Conservation (phyloP, 768 basidiomycete genomes). For the Leccinum imitatum region DNA sequence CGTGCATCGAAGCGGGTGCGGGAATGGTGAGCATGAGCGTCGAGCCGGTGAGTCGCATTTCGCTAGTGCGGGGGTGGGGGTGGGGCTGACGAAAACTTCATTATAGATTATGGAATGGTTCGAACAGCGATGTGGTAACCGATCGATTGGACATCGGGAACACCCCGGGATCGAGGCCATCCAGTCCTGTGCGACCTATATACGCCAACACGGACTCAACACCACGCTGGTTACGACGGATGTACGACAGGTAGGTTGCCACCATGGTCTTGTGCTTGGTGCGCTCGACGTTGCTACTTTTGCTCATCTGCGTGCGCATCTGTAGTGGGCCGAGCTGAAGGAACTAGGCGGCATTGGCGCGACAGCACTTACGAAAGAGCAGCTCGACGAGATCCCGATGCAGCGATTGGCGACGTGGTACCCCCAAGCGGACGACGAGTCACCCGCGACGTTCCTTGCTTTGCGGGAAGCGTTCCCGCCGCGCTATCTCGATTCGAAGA, state of each 20-base stretch:
- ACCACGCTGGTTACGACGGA: conserved; percentile 43
- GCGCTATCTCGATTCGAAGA: conserved; percentile 29
- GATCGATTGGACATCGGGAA: neutral
- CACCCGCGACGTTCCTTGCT: conserved; percentile 35
- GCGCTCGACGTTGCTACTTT: neutral
- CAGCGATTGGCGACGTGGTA: conserved; percentile 33
- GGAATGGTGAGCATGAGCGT: conserved; percentile 50
- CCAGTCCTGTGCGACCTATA: conserved; percentile 44
- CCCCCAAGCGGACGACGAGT: conserved; percentile 24
- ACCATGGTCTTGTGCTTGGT: neutral
- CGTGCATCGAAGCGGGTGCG: conserved; percentile 53
- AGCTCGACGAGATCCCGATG: conserved; percentile 36
- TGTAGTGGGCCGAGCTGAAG: conserved; percentile 43
- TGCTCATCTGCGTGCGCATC: neutral
- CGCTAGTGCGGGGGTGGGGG: neutral
- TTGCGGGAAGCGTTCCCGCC: conserved; percentile 42
- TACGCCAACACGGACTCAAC: conserved; percentile 39
- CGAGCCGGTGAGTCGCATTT: conserved; percentile 39
- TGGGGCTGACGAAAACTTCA: conserved; percentile 2
- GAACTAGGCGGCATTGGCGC: conserved; percentile 43
- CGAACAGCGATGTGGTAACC: conserved; percentile 32
- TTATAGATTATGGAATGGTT: conserved; percentile 43
- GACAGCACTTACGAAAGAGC: conserved; percentile 41
- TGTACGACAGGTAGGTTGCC: conserved; percentile 38
- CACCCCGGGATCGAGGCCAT: conserved; percentile 50